phyloP scores from a whole-genome alignment of 805 yeast genomes.

The Nakazawaea ernobii region DNA sequence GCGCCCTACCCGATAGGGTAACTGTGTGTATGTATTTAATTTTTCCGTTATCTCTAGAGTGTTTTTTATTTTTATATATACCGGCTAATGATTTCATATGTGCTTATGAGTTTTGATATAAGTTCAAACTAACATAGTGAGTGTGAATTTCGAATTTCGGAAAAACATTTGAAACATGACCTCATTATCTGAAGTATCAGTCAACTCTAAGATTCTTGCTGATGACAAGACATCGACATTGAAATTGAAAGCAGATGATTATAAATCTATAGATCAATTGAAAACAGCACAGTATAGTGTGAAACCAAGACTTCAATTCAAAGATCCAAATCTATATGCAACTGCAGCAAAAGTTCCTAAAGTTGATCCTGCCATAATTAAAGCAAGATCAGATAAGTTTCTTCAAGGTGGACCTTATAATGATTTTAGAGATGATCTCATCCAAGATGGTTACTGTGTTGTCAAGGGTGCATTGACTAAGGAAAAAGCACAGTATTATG shows the following conservation, averaged over 20 bases:
- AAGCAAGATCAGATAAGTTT: background rate
- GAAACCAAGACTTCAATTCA: background rate
- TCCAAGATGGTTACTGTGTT: conserved; percentile 24
- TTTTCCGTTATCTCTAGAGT: no score
- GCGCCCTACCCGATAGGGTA: no score
- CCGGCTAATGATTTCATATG: no score
- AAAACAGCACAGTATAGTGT: background rate
- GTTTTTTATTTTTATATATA: no score
- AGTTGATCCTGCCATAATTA: conserved; percentile 2
- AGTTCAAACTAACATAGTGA: no score
- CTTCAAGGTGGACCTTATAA: conserved; percentile 9
- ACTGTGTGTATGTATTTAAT: no score
- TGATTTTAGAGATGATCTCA: conserved; percentile 26
- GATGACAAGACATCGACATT: background rate
- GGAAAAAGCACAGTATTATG: conserved; percentile 21
- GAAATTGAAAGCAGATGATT: background rate
- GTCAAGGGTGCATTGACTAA: conserved; percentile 23
- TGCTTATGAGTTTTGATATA: no score
- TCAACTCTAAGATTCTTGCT: no score
- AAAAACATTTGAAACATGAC: no score
- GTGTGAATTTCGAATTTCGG: no score
- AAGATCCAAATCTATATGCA: background rate
- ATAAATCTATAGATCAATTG: background rate
- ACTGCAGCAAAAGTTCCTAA: conserved; percentile 2
- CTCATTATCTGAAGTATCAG: no score